A percentile compares a stretch with the other conserved stretches of the same genome.
Conservation (phyloP, 305 asterid species). For the Fraxinus velutina region DNA sequence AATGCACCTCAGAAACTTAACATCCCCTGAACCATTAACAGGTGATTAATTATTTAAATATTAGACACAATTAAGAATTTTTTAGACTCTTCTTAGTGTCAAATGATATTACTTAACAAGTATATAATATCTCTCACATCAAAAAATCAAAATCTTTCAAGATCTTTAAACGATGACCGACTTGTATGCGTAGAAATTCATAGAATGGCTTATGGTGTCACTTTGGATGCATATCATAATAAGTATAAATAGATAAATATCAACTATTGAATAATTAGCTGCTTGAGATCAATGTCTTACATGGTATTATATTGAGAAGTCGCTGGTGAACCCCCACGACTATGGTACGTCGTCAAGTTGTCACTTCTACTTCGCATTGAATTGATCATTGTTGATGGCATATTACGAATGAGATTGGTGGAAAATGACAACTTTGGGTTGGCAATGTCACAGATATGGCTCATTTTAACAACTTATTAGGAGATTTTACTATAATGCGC, state of each 20-base stretch:
- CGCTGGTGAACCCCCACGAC: background rate
- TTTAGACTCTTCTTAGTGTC: background rate
- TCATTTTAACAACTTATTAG: background rate
- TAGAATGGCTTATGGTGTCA: background rate
- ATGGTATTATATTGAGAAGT: background rate
- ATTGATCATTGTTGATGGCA: background rate
- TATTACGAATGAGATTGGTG: background rate
- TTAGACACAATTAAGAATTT: background rate
- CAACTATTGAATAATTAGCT: background rate
- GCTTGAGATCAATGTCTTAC: background rate
- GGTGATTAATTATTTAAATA: background rate
- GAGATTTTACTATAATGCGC: background rate
- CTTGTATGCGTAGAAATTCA: background rate
- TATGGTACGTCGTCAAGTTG: background rate
- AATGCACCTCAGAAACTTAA: conserved; percentile 30
- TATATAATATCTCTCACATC: background rate
- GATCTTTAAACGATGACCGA: background rate
- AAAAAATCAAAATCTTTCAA: background rate
- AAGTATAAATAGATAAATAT: background rate
- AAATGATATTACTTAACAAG: background rate
- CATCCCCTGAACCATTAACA: conserved; percentile 25
- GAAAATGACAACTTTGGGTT: background rate
- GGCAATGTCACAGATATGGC: background rate
- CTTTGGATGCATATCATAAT: background rate
- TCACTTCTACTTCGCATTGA: background rate